Conservation (phyloP, 768 basidiomycete genomes). For the Tylopilus cervinicoccineus region DNA sequence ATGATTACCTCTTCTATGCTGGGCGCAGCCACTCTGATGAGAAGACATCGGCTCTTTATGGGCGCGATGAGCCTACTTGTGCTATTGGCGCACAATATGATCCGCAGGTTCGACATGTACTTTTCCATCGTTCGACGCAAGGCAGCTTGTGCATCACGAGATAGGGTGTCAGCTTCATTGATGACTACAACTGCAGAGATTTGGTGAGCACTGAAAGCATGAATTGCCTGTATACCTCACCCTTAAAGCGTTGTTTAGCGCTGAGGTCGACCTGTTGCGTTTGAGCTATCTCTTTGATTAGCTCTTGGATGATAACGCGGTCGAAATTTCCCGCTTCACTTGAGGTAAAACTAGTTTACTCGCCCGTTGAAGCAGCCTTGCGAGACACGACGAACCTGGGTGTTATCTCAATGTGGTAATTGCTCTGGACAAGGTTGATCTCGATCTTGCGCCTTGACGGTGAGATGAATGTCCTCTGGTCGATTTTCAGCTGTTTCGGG, state of each 20-base stretch:
- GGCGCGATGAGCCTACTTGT: conserved; percentile 95
- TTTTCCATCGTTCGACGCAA: conserved; percentile 98
- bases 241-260: conserved; percentile 96
- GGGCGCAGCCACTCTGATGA: conserved; percentile 92
- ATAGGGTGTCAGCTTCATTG: conserved; percentile 93
- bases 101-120: conserved; percentile 96
- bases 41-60: conserved; percentile 91
- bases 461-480: conserved; percentile 93
- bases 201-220: background rate
- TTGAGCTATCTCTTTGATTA: conserved; percentile 97
- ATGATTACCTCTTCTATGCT: conserved; percentile 62
- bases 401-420: conserved; percentile 96
- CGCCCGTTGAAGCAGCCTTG: background rate
- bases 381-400: conserved; percentile 62
- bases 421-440: conserved; percentile 95
- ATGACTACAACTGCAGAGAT: conserved; percentile 81
- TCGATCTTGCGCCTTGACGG: conserved; percentile 93
- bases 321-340: conserved; percentile 98
- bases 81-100: conserved; percentile 94
- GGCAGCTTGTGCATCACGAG: conserved; percentile 95
- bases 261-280: conserved; percentile 97
- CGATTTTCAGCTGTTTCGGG: conserved; percentile 80
- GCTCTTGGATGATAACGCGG: conserved; percentile 91
- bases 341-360: conserved; percentile 7
- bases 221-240: conserved; percentile 35